Evolutionary conservation across 495 filamentous ascomycete species (phyloP), one percentile per base, ranked within the genome.

Genomic region (Trypethelium eluteriae): DNA sequence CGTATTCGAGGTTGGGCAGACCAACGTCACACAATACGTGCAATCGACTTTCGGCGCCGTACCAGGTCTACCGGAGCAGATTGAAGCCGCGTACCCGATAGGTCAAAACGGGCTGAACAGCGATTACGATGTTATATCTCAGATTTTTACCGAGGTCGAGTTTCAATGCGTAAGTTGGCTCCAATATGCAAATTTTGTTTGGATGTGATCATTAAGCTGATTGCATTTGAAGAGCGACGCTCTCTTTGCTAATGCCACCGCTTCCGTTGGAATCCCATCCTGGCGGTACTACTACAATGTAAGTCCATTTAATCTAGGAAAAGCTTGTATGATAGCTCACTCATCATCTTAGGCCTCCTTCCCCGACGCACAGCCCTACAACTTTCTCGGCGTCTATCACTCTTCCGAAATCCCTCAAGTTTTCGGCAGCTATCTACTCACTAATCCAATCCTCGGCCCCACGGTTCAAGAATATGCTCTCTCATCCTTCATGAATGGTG

Each of bases 281-380:
- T 75, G 73, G 73, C 59, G 73, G n/a, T 75, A 70, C 67, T 69
- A 66, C 49, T 75, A 67, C 70, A 74, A 75, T 53, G 53, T 59
- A 32, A 59, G 53, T 3, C 32, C 2, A 4, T 36, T 1, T 9
- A 0, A 4, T 59, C 7, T 36, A 18, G 18, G 18, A n/a, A 5
- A 53, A 2, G 16, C 49, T 14, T 5, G 16, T 11, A 16, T n/a
- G 0, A 5, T 1, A 53, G 16, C 49, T 59, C 3, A 59, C 32
- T 59, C 36, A 36, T 4, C 36, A 59, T 36, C 32, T 36, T 2
- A 59, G 53, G 73, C 73, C 38, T 71, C 70, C 12, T 75, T 75
- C 66, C 63, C 68, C 7, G 74, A 75, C 49, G 67, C 66, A 16
- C 68, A 72, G 39, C n/a, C 53, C 10, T 75, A 71, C 62, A 64